Evolutionary conservation across 352 stramenopile genomes (phyloP), one percentile per base, ranked within the genome.

Genomic region (Pythium dissotocum): DNA sequence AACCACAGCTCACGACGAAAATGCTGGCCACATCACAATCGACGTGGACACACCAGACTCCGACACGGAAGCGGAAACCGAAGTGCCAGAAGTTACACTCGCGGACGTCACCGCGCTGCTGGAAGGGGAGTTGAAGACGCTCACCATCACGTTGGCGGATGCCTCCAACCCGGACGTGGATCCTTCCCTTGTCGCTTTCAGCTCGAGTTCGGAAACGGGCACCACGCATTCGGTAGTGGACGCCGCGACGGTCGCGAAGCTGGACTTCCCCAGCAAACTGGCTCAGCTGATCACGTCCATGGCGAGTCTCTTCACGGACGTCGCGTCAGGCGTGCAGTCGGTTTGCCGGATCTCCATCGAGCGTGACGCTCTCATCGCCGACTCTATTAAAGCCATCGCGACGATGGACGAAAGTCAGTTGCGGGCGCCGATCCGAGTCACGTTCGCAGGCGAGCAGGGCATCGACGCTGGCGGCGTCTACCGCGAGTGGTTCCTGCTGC

Each of bases 391-490:
- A 7, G 53, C 61, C 8, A 49, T 73, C 0, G 60, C 55, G 13
- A 54, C 33, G 1, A 18, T 65, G 6, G 30, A 21, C 58, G 64
- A 36, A 46, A 35, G 1, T 8, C 24, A 21, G 21, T 24, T 24
- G 21, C 21, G 21, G 21, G 53, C 35, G 21, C 4, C 59, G 26
- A 63, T 88, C 42, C 76, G 84, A 16, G 81, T 94, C 28, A 73
- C 91, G 46, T 95, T 97, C 64, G 63, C 81, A 6, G 77, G 75
- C 42, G 89, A 95, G 52, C 77, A 69, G 33, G 88, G 77, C 9
- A 68, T 93, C 0, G 86, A 97, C 62, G 88, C 85, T 16, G 89
- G 88, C 13, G 89, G 81, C 13, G 65, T 95, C 2, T 82, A 93
- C 62, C 74, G 88, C 7, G 85, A 94, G 74, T 95, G 87, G 87